Conservation (phyloP, 495 filamentous ascomycete genomes). For the Penicillium longicatenatum region DNA sequence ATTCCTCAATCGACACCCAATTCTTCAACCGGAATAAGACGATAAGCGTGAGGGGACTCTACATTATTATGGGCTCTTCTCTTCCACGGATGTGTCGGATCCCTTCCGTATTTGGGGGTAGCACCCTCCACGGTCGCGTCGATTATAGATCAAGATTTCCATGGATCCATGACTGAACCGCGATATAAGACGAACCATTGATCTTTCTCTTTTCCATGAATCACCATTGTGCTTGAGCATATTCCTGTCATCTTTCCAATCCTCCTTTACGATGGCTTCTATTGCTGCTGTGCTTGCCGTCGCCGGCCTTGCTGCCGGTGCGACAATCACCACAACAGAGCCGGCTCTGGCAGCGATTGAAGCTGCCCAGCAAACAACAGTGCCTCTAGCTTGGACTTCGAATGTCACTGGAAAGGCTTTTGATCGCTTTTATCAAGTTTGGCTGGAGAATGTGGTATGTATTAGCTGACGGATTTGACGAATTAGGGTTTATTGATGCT, state of each 20-base stretch:
- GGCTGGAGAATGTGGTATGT: constrained; percentile 68
- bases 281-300: constrained; percentile 9
- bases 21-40: not conserved
- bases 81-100: not conserved
- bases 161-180: not conserved
- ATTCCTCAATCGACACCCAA: not conserved
- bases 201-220: not conserved
- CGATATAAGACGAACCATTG: not conserved
- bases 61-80: not conserved
- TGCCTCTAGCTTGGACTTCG: constrained; percentile 50
- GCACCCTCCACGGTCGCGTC: constrained; percentile 3
- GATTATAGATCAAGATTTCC: not conserved
- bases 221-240: not conserved
- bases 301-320: constrained; percentile 7
- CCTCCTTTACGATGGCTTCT: not conserved
- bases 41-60: not conserved
- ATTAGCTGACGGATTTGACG: constrained; percentile 8
- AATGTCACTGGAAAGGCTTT: constrained; percentile 62
- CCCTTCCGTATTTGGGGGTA: not conserved
- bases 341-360: constrained; percentile 7
- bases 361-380: constrained; percentile 7
- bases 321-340: constrained; percentile 13
- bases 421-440: constrained; percentile 63
- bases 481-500: not conserved
- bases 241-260: not conserved